phyloP scores from a whole-genome alignment of 257 asterid species.

The Salvia hispanica region DNA sequence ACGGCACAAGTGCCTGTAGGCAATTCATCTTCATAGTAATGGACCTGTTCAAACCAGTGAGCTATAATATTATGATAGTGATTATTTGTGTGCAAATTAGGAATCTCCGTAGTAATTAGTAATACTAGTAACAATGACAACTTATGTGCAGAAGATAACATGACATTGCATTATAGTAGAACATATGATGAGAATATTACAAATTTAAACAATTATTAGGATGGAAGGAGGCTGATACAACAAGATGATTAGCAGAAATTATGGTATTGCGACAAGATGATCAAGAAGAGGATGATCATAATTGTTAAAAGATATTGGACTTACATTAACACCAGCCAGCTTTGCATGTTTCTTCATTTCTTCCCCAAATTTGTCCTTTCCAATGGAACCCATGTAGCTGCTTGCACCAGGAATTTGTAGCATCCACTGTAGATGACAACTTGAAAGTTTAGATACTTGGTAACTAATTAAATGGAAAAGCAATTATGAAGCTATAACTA shows the following conservation, averaged over 20 bases:
- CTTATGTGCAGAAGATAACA: neutral
- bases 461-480: neutral
- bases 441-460: conserved; percentile 14
- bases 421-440: conserved; percentile 54
- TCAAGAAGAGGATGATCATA: conserved; percentile 1
- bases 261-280: neutral
- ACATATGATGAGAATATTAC: neutral
- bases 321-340: conserved; percentile 77
- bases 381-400: conserved; percentile 68
- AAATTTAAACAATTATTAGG: conserved; percentile 8
- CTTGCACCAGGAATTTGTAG: conserved; percentile 82
- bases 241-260: conserved; percentile 1
- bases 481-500: conserved; percentile 13
- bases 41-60: conserved; percentile 53
- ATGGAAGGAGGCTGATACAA: too few relatives aligned
- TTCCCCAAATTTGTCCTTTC: conserved; percentile 78
- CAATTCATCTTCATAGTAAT: conserved; percentile 81
- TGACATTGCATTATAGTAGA: neutral
- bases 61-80: neutral
- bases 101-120: neutral
- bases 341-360: conserved; percentile 83
- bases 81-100: neutral
- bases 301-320: conserved; percentile 15
- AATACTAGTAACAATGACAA: neutral
- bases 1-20: conserved; percentile 96